phyloP scores from a whole-genome alignment of 345 rosid species.

The Syzygium jambos region DNA sequence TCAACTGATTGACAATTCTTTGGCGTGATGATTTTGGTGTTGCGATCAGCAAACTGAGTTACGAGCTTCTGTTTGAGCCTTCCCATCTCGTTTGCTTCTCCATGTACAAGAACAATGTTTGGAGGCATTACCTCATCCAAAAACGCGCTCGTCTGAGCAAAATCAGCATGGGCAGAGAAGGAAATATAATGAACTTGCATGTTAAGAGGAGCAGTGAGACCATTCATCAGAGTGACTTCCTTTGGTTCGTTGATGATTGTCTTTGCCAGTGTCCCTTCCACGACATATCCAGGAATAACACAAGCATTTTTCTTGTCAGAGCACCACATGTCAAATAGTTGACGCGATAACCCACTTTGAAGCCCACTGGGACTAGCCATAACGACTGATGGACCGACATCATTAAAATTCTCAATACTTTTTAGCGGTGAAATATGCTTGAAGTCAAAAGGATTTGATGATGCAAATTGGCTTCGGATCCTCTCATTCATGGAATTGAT shows the following conservation, averaged over 20 bases:
- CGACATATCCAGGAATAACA: slow-evolving; percentile 76
- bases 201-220: slow-evolving; percentile 76
- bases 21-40: slow-evolving; percentile 74
- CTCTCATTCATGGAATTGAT: slow-evolving; percentile 93
- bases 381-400: slow-evolving; percentile 90
- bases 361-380: slow-evolving; percentile 95
- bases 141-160: slow-evolving; percentile 90
- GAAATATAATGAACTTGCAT: slow-evolving; percentile 94
- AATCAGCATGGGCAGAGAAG: slow-evolving; percentile 95
- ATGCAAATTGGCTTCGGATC: slow-evolving; percentile 84
- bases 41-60: slow-evolving; percentile 65
- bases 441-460: slow-evolving; percentile 88
- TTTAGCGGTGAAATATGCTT: slow-evolving; percentile 75
- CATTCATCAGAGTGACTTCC: slow-evolving; percentile 93
- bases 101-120: slow-evolving; percentile 88
- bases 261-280: slow-evolving; percentile 79
- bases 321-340: slow-evolving; percentile 91
- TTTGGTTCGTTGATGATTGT: slow-evolving; percentile 83
- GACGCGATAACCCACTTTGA: slow-evolving; percentile 89
- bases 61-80: slow-evolving; percentile 84
- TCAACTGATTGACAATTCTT: slow-evolving; percentile 93
- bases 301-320: slow-evolving; percentile 87
- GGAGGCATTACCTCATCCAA: slow-evolving; percentile 95
- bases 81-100: slow-evolving; percentile 91
- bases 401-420: slow-evolving; percentile 80